These are phyloP conservation scores for Aquilaria agallochum DNA, from an alignment of 441 rosid species.

Conservation along the genomic window DNA sequence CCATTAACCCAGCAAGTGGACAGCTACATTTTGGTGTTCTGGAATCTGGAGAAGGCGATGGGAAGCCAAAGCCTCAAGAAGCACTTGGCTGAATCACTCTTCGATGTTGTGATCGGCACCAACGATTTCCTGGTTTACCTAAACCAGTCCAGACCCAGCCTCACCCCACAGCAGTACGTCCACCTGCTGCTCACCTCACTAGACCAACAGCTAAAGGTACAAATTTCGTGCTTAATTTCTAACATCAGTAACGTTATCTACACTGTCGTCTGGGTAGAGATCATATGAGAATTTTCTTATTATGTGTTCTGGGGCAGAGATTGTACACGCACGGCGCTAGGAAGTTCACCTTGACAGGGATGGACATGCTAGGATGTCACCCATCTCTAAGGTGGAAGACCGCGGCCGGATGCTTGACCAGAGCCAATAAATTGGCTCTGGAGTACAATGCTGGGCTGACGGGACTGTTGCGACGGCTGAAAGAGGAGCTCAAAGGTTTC, in stretches of 20 bases:
- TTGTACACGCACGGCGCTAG: constrained; percentile 18
- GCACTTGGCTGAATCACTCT: constrained; percentile 47
- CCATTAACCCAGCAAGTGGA: constrained; percentile 56
- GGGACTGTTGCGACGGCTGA: constrained; percentile 37
- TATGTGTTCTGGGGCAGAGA: constrained; percentile 30
- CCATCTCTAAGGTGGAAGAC: constrained; percentile 47
- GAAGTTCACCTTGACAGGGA: constrained; percentile 28
- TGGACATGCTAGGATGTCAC: constrained; percentile 51
- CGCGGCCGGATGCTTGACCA: constrained; percentile 38
- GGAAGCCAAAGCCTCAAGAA: constrained; percentile 31
- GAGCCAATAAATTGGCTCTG: constrained; percentile 29
- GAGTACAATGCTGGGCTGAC: constrained; percentile 39
- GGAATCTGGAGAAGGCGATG: constrained; percentile 24
- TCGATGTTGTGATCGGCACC: constrained; percentile 47
- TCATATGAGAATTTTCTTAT: too few species aligned
- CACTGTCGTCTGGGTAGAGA: too few species aligned
- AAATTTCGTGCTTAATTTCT: constrained; percentile 19
- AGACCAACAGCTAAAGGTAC: too few species aligned
- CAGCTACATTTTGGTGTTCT: constrained; percentile 26
- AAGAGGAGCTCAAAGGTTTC: constrained; percentile 36
- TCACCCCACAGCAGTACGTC: constrained; percentile 45
- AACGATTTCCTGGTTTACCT: constrained; percentile 59
- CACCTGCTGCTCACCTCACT: constrained; percentile 32
- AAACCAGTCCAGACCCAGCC: constrained; percentile 29
- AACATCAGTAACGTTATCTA: too few species aligned